phyloP scores from a whole-genome alignment of 495 filamentous ascomycete genomes.

The Xylaria cubensis region DNA sequence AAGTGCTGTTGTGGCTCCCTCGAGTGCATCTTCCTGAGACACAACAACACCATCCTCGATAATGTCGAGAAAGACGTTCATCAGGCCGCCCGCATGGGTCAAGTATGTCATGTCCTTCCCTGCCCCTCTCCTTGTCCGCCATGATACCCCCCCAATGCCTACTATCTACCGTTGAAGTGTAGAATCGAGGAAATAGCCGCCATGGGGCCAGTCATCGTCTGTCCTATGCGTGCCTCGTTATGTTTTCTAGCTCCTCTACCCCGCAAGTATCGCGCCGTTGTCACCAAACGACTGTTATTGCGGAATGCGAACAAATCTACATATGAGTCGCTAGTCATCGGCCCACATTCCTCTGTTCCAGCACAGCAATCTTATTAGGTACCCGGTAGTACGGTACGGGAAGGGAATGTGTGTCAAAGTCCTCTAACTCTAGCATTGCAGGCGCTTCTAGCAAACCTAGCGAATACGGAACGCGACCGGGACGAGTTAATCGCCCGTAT shows the following conservation, averaged over 20 bases:
- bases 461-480: slow-evolving; percentile 85
- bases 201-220: neutral
- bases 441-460: slow-evolving; percentile 89
- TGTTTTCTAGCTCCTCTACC: neutral
- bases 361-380: slow-evolving; percentile 2
- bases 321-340: slow-evolving; percentile 4
- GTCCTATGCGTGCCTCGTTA: neutral
- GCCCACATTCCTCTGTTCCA: slow-evolving; percentile 20
- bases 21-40: slow-evolving; percentile 79
- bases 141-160: neutral
- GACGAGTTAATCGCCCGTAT: slow-evolving; percentile 71
- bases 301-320: slow-evolving; percentile 24
- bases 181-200: neutral
- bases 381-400: slow-evolving; percentile 13
- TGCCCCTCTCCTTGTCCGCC: neutral
- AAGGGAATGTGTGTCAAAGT: slow-evolving; percentile 42
- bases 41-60: slow-evolving; percentile 78
- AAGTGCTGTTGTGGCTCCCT: slow-evolving; percentile 83
- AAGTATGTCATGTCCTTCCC: slow-evolving; percentile 62
- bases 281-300: neutral
- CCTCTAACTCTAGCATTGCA: slow-evolving; percentile 75
- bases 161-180: neutral
- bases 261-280: neutral
- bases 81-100: slow-evolving; percentile 83
- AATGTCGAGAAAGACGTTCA: slow-evolving; percentile 85